Evolutionary conservation across 345 rosid genomes (phyloP), one percentile per base, ranked within the genome.

Genomic region (Sonneratia caseolaris): DNA sequence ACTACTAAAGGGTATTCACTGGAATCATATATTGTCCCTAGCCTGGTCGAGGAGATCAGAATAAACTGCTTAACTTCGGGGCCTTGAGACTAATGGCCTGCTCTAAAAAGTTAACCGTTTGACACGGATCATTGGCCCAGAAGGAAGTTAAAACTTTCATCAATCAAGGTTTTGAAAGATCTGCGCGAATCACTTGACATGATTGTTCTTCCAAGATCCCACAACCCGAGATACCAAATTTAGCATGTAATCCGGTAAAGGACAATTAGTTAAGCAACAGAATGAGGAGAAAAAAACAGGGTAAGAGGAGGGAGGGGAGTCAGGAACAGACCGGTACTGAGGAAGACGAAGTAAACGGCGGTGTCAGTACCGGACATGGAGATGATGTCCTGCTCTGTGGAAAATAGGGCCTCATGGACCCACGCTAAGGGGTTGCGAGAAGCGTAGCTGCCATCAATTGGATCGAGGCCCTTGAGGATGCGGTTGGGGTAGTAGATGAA

Each of bases 311-410:
- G 22, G 22, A 19, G 22, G 57, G 5, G n/a, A 53, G 5, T 42
- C 32, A 66, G 32, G 69, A 16, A 65, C 78, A 35, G 74, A 91
- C 98, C 96, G 57, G 98, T 94, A 85, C 78, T 79, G 79, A 94
- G 73, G 93, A 81, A 94, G 74, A 91, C 97, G 76, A 94, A 91
- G 90, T 94, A 90, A 76, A 88, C 98, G 65, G 98, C 98, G 32
- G 93, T 78, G 68, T 94, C 98, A 16, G 91, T 78, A 16, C 97
- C 97, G 45, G 97, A 91, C 55, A 84, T 38, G 71, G 74, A 71
- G 68, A 94, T 76, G 32, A 94, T 75, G 53, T 94, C 96, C 73
- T 79, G 87, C 77, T 94, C 98, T 10, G 79, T 68, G 6, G 98
- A 83, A 70, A 87, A 42, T 27, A 89, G 4, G 42, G 91, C 89